phyloP scores from a whole-genome alignment of 192 early-diverging fungal genomes.

The Coemansia sp. region DNA sequence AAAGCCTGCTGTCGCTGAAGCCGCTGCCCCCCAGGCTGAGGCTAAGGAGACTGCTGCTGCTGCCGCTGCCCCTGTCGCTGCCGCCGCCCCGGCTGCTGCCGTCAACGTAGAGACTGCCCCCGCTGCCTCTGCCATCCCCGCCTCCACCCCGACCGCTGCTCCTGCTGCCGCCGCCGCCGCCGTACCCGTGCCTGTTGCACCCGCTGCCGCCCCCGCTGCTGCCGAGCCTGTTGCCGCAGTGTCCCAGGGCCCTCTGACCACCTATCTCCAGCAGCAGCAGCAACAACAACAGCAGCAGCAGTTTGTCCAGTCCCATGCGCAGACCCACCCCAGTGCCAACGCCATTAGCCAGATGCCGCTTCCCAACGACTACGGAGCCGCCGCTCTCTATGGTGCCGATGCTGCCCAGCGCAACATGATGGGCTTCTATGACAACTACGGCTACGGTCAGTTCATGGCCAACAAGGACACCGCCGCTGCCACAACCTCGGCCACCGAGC shows the following conservation, averaged over 20 bases:
- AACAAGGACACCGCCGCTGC: constrained; percentile 36
- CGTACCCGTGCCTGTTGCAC: constrained; percentile 2
- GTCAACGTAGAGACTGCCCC: constrained; percentile 1
- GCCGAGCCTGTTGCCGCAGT: constrained; percentile 11
- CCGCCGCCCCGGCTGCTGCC: constrained; percentile 4
- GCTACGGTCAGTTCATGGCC: constrained; percentile 46
- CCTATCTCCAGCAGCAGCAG: constrained; percentile 49
- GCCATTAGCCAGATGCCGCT: constrained; percentile 52
- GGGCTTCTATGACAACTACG: constrained; percentile 52
- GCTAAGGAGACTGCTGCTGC: constrained; percentile 17
- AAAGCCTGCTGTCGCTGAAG: constrained; percentile 16
- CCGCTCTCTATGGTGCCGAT: constrained; percentile 61
- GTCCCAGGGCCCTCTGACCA: constrained; percentile 31
- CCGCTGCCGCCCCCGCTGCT: constrained; percentile 3
- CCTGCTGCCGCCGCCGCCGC: constrained; percentile 5
- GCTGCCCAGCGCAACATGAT: constrained; percentile 65
- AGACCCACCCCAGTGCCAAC: constrained; percentile 15
- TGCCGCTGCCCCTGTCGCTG: constrained; percentile 3
- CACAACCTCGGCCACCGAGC: constrained; percentile 32
- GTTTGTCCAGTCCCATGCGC: constrained; percentile 4
- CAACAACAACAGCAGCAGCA: constrained; percentile 48
- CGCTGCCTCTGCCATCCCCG: constrained; percentile 13
- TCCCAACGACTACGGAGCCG: constrained; percentile 56
- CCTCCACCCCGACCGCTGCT: constrained; percentile 1
- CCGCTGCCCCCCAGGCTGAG: constrained; percentile 16